phyloP scores from a whole-genome alignment of 2,329 filamentous ascomycete species.

The Exophiala calicioides region DNA sequence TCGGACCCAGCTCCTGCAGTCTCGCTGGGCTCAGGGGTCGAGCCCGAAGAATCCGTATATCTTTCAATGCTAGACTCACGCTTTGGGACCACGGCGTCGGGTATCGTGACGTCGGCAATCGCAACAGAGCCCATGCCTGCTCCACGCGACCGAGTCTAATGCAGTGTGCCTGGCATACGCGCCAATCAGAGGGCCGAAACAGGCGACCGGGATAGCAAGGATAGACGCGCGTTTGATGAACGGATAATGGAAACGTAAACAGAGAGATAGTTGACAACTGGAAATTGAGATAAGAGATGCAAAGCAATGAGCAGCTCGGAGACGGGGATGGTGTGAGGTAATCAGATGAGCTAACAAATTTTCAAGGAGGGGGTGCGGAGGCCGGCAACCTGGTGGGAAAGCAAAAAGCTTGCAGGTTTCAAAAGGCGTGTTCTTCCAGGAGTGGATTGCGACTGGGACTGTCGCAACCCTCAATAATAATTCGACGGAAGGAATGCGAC shows the following conservation, averaged over 20 bases:
- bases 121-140: slow-evolving; percentile 48
- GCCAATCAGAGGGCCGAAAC: slow-evolving; percentile 16
- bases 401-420: background rate
- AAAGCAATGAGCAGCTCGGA: slow-evolving; percentile 29
- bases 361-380: slow-evolving; percentile 21
- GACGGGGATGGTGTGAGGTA: slow-evolving; percentile 29
- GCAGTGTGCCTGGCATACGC: slow-evolving; percentile 33
- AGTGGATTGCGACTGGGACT: too few relatives aligned
- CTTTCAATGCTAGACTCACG: slow-evolving; percentile 44
- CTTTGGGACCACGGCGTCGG: slow-evolving; percentile 47
- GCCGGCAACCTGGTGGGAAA: slow-evolving; percentile 13
- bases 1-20: slow-evolving; percentile 32
- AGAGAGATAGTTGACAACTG: slow-evolving; percentile 31
- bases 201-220: slow-evolving; percentile 21
- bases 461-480: background rate
- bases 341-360: slow-evolving; percentile 33
- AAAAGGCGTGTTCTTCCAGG: background rate
- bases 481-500: background rate
- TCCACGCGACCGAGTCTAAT: slow-evolving; percentile 30
- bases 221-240: slow-evolving; percentile 19
- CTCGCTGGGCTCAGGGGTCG: slow-evolving; percentile 48
- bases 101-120: slow-evolving; percentile 40
- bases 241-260: slow-evolving; percentile 29
- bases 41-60: slow-evolving; percentile 48
- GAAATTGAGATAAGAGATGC: slow-evolving; percentile 33